Base-by-base conservation (phyloP, 306 rosid species). In the Citrullus colocynthis region DNA sequence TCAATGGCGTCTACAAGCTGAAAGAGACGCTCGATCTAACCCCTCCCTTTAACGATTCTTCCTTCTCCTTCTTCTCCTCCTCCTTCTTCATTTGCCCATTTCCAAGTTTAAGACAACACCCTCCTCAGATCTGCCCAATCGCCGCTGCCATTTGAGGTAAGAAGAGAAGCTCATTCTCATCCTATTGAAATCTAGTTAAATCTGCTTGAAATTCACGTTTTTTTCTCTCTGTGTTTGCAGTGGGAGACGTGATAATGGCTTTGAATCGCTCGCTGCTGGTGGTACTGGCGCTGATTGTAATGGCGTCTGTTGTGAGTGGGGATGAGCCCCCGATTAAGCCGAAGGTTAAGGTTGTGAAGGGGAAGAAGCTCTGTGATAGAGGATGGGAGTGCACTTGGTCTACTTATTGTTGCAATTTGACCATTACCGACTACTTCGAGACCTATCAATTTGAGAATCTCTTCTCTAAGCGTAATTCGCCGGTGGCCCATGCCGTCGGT, bases 331-430 rank as follows among this genome's bases (percentile, higher is more conserved):
- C 41, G 30, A 62, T 79, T 6, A 82, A 80, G 77, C 66, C 87
- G 30, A 58, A 63, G 84, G 91, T 88, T 78, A 95, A 92, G 90
- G 62, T 1, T 58, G 86, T 74, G 58, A 85, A 4, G 30, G 98
- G 98, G 36, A 88, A 86, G 90, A 95, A 80, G 84, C 58, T 88
- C 7, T 95, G 99, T 64, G 83, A 76, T 57, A 78, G 89, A 65
- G 99, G 97, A 0, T 95, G 97, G 97, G 99, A 95, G 82, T 95
- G 99, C 16, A 66, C 81, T 0, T 94, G 87, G 90, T 94, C 98
- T 0, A 41, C 39, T 28, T 90, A 60, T 73, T 95, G 99, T 18
- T 95, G 99, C 51, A 95, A 95, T 79, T 82, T 89, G 49, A 92
- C 97, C 2, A 91, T 95, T 30, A 45, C 88, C 1, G 97, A 95